Base-by-base conservation (phyloP, 208 protist genomes). In the Leishmania tarentolae region DNA sequence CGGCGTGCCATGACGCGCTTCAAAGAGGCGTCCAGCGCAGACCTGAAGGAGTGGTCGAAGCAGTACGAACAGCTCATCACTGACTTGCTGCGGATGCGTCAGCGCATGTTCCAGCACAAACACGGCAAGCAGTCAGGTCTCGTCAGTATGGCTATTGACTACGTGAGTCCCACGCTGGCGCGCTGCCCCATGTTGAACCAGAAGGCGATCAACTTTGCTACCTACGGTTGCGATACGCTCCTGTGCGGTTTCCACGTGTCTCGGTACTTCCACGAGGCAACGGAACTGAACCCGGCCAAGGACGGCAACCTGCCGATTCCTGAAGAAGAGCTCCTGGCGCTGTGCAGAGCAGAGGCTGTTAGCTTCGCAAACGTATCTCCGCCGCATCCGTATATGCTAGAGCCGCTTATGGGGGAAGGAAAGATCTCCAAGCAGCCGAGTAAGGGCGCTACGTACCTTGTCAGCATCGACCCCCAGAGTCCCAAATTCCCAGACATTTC, bases 261-360 rank as follows among this genome's bases (percentile, higher is more conserved):
- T 0, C 92, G 94, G 46, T 97, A 97, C 86, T 97, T 97, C 56
- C 94, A 97, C 80, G 94, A 97, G 83, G 94, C 94, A 61, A 97
- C 94, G 68, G 94, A 97, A 79, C 79, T 97, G 75, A 97, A 97
- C 79, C 94, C 92, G 24, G 92, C 91, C 9, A 94, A 92, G 83
- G 94, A 96, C 83, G 92, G 92, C 52, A 87, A 88, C 66, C 71
- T 96, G 66, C 59, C 78, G 40, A 83, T 97, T 46, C 90, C 92
- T 0, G 75, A 91, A 31, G 66, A 84, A 35, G 94, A 97, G 79
- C 70, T 97, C 31, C 75, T 88, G 78, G 83, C 86, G 24, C 78
- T 97, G 79, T 97, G 94, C 84, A 52, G 90, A n/a, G 83, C 92
- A 13, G 77, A 86, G 65, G 81, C 91, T 28, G 91, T 97, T 6